These are phyloP conservation scores for Rhizopus delemar DNA, from an alignment of 371 early-diverging fungal species.

Conservation along the genomic window DNA sequence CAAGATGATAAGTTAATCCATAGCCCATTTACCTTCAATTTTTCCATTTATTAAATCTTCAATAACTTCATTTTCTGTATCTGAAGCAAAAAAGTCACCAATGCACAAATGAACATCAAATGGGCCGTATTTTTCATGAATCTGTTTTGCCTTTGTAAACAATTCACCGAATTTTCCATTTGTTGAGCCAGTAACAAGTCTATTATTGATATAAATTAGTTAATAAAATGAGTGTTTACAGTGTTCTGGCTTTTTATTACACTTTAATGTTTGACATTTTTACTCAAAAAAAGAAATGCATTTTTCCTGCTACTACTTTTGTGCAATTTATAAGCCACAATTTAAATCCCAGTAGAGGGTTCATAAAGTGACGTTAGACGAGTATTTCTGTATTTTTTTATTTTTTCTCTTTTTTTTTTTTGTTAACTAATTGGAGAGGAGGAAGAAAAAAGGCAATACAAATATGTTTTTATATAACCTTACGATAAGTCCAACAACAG, in stretches of 20 bases:
- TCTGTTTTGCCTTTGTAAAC: conserved; percentile 69
- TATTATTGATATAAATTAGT: conserved; percentile 9
- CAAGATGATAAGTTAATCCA: neutral
- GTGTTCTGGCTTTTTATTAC: neutral
- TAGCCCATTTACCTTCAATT: conserved; percentile 54
- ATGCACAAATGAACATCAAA: conserved; percentile 78
- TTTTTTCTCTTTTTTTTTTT: neutral
- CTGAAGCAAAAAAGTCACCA: conserved; percentile 78
- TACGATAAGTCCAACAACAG: conserved; percentile 81
- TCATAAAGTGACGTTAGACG: neutral
- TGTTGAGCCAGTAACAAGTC: conserved; percentile 71
- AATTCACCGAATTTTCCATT: conserved; percentile 64
- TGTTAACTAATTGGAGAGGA: neutral
- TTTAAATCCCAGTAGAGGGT: conserved; percentile 1
- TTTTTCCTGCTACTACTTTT: neutral
- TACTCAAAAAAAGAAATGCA: neutral
- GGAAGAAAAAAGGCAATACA: neutral
- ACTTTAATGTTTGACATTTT: conserved; percentile 21
- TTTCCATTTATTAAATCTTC: conserved; percentile 56
- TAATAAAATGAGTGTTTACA: too few species aligned
- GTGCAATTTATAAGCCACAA: conserved; percentile 3
- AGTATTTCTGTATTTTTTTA: conserved; percentile 1
- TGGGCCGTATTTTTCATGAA: conserved; percentile 82
- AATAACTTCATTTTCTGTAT: conserved; percentile 43
- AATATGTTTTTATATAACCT: conserved; percentile 91